A percentile compares a stretch with the other conserved stretches of the same genome.
phyloP scores from a whole-genome alignment of 2,329 filamentous ascomycete species.

The Aspergillus jensenii region DNA sequence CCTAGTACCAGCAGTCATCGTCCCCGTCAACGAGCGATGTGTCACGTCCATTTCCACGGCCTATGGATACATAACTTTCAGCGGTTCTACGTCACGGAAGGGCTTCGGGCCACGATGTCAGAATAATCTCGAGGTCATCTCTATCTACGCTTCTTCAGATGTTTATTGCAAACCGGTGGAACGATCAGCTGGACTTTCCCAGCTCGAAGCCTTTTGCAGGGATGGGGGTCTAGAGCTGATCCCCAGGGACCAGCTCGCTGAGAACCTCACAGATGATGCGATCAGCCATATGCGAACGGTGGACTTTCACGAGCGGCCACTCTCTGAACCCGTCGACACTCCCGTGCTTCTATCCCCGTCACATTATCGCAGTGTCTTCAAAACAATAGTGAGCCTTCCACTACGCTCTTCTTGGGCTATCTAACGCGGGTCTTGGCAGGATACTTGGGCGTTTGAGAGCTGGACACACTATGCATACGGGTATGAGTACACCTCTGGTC shows the following conservation, averaged over 20 bases:
- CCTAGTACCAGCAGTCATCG: slow-evolving; percentile 8
- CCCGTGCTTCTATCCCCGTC: slow-evolving; percentile 33
- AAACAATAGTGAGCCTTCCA: slow-evolving; percentile 31
- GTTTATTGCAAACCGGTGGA: slow-evolving; percentile 31
- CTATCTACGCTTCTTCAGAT: slow-evolving; percentile 37
- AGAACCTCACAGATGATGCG: slow-evolving; percentile 34
- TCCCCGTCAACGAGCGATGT: slow-evolving; percentile 29
- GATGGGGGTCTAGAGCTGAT: slow-evolving; percentile 26
- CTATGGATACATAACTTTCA: slow-evolving; percentile 33
- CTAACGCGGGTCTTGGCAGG: slow-evolving; percentile 15
- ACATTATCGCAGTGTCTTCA: slow-evolving; percentile 30
- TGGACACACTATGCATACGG: slow-evolving; percentile 40
- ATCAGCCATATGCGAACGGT: slow-evolving; percentile 34
- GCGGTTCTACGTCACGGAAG: slow-evolving; percentile 18
- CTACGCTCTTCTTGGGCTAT: too few relatives aligned
- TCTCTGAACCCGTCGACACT: slow-evolving; percentile 16
- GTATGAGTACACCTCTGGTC: slow-evolving; percentile 22
- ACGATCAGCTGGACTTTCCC: slow-evolving; percentile 22
- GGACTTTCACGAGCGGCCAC: slow-evolving; percentile 30
- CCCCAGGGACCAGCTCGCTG: slow-evolving; percentile 28
- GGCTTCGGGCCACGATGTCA: slow-evolving; percentile 30
- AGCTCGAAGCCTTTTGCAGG: slow-evolving; percentile 22
- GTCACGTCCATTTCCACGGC: slow-evolving; percentile 33
- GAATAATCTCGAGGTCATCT: slow-evolving; percentile 33
- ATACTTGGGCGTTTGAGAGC: slow-evolving; percentile 32